Evolutionary conservation across 2,329 filamentous ascomycete species (phyloP), one percentile per base, ranked within the genome.

Genomic region (Pseudogymnoascus sp.): DNA sequence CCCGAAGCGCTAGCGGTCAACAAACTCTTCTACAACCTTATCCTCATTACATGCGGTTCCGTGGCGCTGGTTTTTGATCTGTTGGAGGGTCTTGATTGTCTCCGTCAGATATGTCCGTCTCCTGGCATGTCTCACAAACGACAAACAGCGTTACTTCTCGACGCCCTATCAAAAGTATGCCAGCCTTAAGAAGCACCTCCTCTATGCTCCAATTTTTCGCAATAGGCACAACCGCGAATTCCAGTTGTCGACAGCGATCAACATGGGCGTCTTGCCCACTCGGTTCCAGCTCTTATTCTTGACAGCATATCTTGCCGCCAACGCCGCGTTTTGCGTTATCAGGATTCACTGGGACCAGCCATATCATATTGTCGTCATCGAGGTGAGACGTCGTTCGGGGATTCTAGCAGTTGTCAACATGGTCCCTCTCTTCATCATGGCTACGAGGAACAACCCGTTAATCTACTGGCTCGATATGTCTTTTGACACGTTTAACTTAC

Each of bases 401-500:
- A 80, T 87, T 55, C 79, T 93, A 65, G 77, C 88, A 7, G 83
- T 86, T 41, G 83, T 90, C 73, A 93, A 93, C 77, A 90, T 93
- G 89, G 81, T 86, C 52, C 89, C 90, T 1, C 78, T 93, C 3
- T 89, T 92, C 75, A 74, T 92, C 59, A 80, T 92, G 72, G 88
- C 88, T 55, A 86, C 87, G 49, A 82, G 89, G 69, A 93, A 92
- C 78, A 93, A 93, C 75, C 88, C 88, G 21, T 79, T 93, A 67
- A 91, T 93, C 72, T 79, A 80, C 64, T 78, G 89, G 67, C 80
- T 90, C 61, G 85, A 86, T 65, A 86, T 93, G 66, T 90, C 88
- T 3, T 93, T 92, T 73, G 89, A 93, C 74, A 91, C 88, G 0
- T 92, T 90, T 80, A 93, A 93, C 77, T 76, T 93, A 65, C 79